Base-by-base conservation (phyloP, 164 flowering plant genomes). In the Umbellularia californica region DNA sequence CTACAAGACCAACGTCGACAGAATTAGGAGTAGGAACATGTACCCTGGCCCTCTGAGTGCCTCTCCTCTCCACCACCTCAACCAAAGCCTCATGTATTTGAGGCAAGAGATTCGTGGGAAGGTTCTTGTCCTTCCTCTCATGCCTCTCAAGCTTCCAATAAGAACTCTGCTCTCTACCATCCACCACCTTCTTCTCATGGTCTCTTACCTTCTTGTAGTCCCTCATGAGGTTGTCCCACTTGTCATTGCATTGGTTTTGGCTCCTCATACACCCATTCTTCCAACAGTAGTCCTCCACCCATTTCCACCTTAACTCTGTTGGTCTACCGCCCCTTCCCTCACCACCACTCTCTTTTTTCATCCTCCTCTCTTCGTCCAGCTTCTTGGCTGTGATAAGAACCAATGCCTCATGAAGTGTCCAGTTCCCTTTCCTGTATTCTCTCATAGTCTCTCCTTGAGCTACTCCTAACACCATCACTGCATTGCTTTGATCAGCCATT, bases 161-260 rank as follows among this genome's bases (percentile, higher is more conserved):
- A 66, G 90, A 86, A 2, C 20, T 81, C 15, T 74, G 77, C n/a
- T 68, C 72, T 50, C 71, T 77, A 58, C 70, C 69, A 50, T 79
- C 87, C 20, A 70, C 74, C 27, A 79, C 7, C 77, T 79, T 81
- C 75, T 83, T 83, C 72, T 92, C 86, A 72, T 83, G 85, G 9
- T 92, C 94, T 72, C 97, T 85, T n/a, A 92, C 89, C 73, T 87
- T 92, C 87, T 92, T 92, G 88, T 89, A 92, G 71, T 92, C 97
- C 50, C 97, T 87, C 93, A 90, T 88, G 20, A 92, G 85, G 78
- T 92, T 92, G 69, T 92, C 97, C 97, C 97, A 92, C 75, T 90
- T 90, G 80, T 92, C 97, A 79, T 92, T 92, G 72, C 97, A 92
- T 77, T 92, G 97, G 75, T 90, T 92, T 75, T 92, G 97, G 81